Conservation (phyloP, 1,139 yeast genomes). For the Pichia sp. region DNA sequence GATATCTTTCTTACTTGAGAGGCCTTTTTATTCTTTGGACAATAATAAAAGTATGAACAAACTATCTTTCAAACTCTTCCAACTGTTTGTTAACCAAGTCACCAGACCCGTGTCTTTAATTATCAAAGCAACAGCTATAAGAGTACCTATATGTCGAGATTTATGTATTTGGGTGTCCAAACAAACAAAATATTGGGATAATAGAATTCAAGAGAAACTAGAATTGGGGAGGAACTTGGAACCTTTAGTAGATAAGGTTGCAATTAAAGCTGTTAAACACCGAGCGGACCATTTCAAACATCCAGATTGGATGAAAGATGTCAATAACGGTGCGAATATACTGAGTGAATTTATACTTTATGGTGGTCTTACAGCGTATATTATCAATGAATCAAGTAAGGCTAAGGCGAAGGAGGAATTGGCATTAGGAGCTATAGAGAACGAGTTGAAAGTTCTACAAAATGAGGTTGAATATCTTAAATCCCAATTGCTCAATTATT, state of each 20-base stretch:
- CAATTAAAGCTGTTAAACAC: not conserved
- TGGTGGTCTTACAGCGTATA: constrained; percentile 67
- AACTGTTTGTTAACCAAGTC: constrained; percentile 66
- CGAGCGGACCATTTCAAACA: not conserved
- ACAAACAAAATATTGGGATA: not conserved
- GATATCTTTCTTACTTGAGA: not conserved
- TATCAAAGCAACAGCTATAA: constrained; percentile 38
- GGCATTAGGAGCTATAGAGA: constrained; percentile 57
- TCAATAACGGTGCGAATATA: constrained; percentile 77
- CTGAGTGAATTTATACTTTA: constrained; percentile 73
- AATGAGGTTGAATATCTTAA: constrained; percentile 62
- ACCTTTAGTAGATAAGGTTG: not conserved
- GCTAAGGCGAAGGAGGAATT: constrained; percentile 44
- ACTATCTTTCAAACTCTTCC: constrained; percentile 67
- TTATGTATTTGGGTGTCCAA: not conserved
- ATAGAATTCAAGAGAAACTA: not conserved
- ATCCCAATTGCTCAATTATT: constrained; percentile 31
- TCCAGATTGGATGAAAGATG: constrained; percentile 16
- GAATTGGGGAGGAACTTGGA: not conserved
- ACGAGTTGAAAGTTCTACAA: constrained; percentile 62
- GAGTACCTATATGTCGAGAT: not conserved
- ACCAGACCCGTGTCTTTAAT: constrained; percentile 77
- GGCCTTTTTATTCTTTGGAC: not conserved
- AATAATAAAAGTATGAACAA: not conserved
- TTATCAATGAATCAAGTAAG: constrained; percentile 66